phyloP scores from a whole-genome alignment of 2,329 filamentous ascomycete genomes.

The Phaeosphaeria sp. region DNA sequence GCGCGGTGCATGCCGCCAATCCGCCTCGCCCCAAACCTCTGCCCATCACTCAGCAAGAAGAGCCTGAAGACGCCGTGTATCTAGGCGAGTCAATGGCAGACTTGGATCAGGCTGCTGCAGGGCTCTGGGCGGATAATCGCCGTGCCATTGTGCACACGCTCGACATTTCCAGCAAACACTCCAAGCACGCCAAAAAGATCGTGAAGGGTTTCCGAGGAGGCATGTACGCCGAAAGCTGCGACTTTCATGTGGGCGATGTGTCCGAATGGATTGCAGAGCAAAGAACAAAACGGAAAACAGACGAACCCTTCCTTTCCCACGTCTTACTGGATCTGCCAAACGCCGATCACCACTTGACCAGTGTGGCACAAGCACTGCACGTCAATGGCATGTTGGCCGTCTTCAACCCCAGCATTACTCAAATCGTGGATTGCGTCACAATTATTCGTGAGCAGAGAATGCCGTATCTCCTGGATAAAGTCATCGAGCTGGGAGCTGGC shows the following conservation, averaged over 20 bases:
- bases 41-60: constrained; percentile 19
- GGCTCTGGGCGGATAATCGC: constrained; percentile 55
- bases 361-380: constrained; percentile 65
- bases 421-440: constrained; percentile 71
- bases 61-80: constrained; percentile 39
- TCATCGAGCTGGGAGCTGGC: constrained; percentile 64
- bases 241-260: constrained; percentile 76
- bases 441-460: constrained; percentile 61
- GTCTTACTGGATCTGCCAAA: constrained; percentile 77
- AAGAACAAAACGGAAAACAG: constrained; percentile 25
- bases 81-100: constrained; percentile 42
- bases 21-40: constrained; percentile 53
- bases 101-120: constrained; percentile 33
- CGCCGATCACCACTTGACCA: constrained; percentile 61
- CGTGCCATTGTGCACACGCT: constrained; percentile 77
- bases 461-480: constrained; percentile 64
- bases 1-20: constrained; percentile 78
- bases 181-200: constrained; percentile 68
- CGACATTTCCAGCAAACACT: constrained; percentile 69
- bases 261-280: constrained; percentile 67
- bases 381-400: constrained; percentile 71
- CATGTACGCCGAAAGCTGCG: constrained; percentile 72
- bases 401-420: constrained; percentile 80
- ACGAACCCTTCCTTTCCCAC: constrained; percentile 71
- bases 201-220: constrained; percentile 73